Base-by-base conservation (phyloP, 1,284 basidiomycete genomes). In the Ceratobasidium sp. region DNA sequence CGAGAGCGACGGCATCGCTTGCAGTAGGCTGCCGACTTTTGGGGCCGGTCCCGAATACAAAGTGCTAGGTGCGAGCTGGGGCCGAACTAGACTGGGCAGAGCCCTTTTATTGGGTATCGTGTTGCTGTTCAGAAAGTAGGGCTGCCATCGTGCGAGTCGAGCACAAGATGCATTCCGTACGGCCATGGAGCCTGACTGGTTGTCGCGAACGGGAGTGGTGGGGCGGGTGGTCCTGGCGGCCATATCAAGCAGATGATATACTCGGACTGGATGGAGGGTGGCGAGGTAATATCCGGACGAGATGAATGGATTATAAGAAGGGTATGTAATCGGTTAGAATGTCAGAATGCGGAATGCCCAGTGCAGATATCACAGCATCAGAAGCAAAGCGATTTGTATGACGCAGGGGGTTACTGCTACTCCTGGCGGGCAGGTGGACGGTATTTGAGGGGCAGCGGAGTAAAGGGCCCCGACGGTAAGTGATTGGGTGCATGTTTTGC, bases 81-180 rank as follows among this genome's bases (percentile, higher is more conserved):
- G 49, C 34, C 60, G 60, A 31, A 65, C 49, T 6, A 65, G 49
- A n/a, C 49, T 52, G 31, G 60, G 60, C 34, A 65, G 38, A 13
- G 60, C 60, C 31, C 42, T 65, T 65, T 65, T 65, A 49, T 65
- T 65, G 49, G 60, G 60, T 34, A 65, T 53, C 1, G 49, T 53
- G 49, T 53, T 47, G 58, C 42, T 15, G 49, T 42, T 65, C 27
- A 45, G 32, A 49, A 49, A 53, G 49, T 65, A 65, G 5, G 60
- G 60, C 35, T 65, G 60, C 60, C 60, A 65, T 29, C 60, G 60
- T 22, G 60, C 32, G 20, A 32, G 60, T 12, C 60, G 60, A 53
- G 22, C 13, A 1, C 49, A 65, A 4, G 47, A 29, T 12, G 34
- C 35, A 35, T 52, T 49, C 13, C 60, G 17, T 2, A 38, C 49